Base-by-base conservation (phyloP, 805 yeast species). In the Clavispora fructus region DNA sequence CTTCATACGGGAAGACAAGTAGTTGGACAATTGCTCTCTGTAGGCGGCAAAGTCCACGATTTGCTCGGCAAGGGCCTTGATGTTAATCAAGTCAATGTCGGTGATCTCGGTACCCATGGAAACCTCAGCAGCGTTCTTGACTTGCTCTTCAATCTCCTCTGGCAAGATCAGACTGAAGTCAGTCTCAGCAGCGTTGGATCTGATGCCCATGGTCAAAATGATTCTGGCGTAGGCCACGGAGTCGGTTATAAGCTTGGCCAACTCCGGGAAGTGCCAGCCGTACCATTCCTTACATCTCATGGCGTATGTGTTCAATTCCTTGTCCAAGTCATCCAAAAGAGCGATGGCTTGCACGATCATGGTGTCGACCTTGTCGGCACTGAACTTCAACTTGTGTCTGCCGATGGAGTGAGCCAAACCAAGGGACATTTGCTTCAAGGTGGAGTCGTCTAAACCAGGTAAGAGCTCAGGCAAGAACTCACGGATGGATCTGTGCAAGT, bases 271-370 rank as follows among this genome's bases (percentile, higher is more conserved):
- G 72, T 94, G 99, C 99, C 99, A 94, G 56, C 99, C 99, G 74
- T 94, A 94, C 99, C 99, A 94, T 75, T 94, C 99, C 75, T 92
- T 94, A 73, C 92, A 82, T 76, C 99, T 84, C 99, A 94, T 94
- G 57, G 98, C 96, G 62, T 92, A 94, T 44, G 97, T 94, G 75
- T 94, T 94, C 61, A 94, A 80, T 71, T 94, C 99, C 74, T 94
- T 94, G 75, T 94, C 99, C 61, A 94, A 79, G 64, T 94, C 97
- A 62, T 94, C 99, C 63, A 94, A 79, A 56, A 94, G 77, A 17
- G 98, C 97, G 71, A 94, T 94, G 48, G 99, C 99, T 76, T 94
- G 99, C 54, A 94, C 95, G 67, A 94, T 92, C 99, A 94, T 94
- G 54, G 95, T 92, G 73, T 94, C 99, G 48, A 94, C 99, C 74